Evolutionary conservation across 1,139 yeast genomes (phyloP), one percentile per base, ranked within the genome.

Genomic region (Kluyveromyces sp.): DNA sequence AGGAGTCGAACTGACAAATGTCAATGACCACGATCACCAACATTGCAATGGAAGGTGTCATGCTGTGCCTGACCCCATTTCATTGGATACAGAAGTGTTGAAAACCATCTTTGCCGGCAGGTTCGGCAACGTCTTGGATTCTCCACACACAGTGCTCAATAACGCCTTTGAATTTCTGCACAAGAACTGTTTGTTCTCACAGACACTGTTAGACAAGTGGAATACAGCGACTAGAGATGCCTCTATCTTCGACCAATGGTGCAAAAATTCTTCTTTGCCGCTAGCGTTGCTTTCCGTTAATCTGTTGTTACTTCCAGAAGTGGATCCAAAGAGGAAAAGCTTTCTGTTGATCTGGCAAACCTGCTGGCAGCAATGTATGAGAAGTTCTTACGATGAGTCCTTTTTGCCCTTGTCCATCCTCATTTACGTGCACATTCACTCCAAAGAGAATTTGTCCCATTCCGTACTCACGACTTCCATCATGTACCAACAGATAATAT

Each of bases 281-380:
- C 13, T 38, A n/a, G 41, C 44, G 13, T 19, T 42, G 26, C 13
- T 37, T 12, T 22, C 33, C 17, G 29, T 42, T 13, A 38, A 38
- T 20, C 30, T 38, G 12, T 20, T 38, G 15, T 20, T 30, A 13
- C 18, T 22, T 11, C n/a, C 17, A 17, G 40, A 29, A 15, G 17
- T 11, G 9, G 41, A 32, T 31, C 36, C 30, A 17, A 38, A 13
- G 35, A 30, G 18, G n/a, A 31, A 38, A 31, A n/a, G 17, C 11
- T 38, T 38, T 30, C 25, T 39, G 17, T 15, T 20, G 12, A 22
- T 49, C 31, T 49, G 50, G 52, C 46, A 43, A 7, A 36, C 43
- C 4, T 40, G 44, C 26, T 50, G 53, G 53, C 42, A 39, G 29
- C 38, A 37, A 19, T 46, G 49, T 17, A 26, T 44, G 44, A 46